Evolutionary conservation across 2,329 filamentous ascomycete genomes (phyloP).

Genomic region (Talaromyces sp.): DNA sequence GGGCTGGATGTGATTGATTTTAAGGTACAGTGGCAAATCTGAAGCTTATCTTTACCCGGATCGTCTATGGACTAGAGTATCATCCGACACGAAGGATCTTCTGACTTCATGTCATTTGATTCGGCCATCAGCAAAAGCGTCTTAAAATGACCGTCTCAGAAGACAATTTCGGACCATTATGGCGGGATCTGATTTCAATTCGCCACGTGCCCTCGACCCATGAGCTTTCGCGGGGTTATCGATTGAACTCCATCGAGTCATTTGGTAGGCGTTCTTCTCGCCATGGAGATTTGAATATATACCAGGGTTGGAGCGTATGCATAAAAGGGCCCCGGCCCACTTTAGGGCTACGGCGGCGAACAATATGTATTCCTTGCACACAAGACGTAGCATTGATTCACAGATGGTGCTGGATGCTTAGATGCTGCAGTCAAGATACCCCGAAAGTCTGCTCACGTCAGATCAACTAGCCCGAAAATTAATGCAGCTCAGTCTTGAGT

Average conservation of each 20-base stretch:
- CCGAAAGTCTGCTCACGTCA: not conserved
- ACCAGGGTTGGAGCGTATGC: not conserved
- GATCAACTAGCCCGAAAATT: not conserved
- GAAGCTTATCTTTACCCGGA: not conserved
- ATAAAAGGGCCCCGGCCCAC: not conserved
- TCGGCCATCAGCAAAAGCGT: not conserved
- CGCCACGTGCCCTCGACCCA: not conserved
- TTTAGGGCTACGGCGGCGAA: conserved; percentile 2
- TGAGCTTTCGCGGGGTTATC: not conserved
- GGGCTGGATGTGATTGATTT: conserved; percentile 3
- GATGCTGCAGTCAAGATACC: not conserved
- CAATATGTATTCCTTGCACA: not conserved
- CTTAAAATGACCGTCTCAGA: not conserved
- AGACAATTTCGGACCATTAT: not conserved
- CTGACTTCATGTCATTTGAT: not conserved
- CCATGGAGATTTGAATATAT: not conserved
- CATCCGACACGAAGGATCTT: not conserved
- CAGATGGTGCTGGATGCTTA: not conserved
- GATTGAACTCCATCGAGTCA: not conserved
- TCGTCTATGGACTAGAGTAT: not conserved
- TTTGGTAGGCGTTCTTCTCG: not conserved
- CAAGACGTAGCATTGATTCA: not conserved
- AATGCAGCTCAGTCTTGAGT: not conserved
- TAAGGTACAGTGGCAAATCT: conserved; percentile 12
- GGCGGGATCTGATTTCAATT: not conserved